Evolutionary conservation across 2,329 filamentous ascomycete genomes (phyloP), one percentile per base, ranked within the genome.

Genomic region (Byssochlamys sp.): DNA sequence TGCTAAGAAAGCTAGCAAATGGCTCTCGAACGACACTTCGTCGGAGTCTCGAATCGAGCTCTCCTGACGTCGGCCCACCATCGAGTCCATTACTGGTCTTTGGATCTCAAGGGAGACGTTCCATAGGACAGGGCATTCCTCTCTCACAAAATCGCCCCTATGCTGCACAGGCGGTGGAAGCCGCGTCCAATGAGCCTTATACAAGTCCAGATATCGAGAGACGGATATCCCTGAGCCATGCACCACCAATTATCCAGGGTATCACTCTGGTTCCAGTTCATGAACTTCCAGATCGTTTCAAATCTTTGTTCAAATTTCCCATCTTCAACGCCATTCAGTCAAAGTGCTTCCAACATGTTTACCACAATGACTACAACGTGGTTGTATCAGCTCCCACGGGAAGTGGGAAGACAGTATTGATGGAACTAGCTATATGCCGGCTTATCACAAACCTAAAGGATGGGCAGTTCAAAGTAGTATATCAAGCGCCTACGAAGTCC

Each of bases 301-400:
- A 84, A 25, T 74, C 81, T 1, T 69, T 92, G 0, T 95, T 94
- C 64, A 80, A 84, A 0, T 94, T 88, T 62, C 80, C 84, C 1
- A 71, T 87, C 0, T 90, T 95, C 75, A 95, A 95, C 68, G 88
- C 86, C 5, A 81, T 92, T 0, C 90, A 95, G 66, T 94, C 90
- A 0, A 90, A 86, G 67, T 90, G 87, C 65, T 94, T 92, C 63
- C 69, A 79, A 0, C 69, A 78, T 0, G 79, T 89, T 0, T 92
- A 89, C 68, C 75, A 79, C 4, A 83, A 82, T 0, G 81, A 86
- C 62, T 81, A 90, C 69, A 95, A 95, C 61, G 78, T 94, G 12
- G 88, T 94, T 0, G 78, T 95, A 12, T 86, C 89, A 1, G 87
- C 90, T 6, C 90, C 90, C 0, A 95, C 90, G 0, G 89, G 90